A percentile compares a stretch with the other conserved stretches of the same genome.
phyloP scores from a whole-genome alignment of 768 basidiomycete genomes.

The Artomyces pyxidatus region DNA sequence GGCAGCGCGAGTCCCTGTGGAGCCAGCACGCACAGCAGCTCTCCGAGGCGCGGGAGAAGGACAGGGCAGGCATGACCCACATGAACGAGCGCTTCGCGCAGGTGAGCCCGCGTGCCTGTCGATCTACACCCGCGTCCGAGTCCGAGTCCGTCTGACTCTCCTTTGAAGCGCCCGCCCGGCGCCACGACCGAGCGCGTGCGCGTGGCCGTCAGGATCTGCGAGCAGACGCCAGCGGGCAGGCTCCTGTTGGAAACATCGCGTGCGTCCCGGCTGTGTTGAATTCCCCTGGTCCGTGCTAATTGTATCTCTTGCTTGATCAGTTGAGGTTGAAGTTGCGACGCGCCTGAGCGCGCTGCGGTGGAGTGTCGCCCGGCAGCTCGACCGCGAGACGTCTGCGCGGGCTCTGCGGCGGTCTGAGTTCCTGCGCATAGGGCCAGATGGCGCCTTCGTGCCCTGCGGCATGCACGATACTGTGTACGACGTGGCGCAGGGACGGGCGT shows the following conservation, averaged over 20 bases:
- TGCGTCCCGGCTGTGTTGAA: too few species aligned
- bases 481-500: neutral
- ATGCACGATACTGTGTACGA: neutral
- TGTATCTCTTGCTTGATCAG: neutral
- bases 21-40: neutral
- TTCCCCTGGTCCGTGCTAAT: neutral
- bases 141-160: neutral
- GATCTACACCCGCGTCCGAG: neutral
- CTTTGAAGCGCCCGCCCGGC: neutral
- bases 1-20: neutral
- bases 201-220: neutral
- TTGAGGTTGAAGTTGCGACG: neutral
- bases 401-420: neutral
- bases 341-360: neutral
- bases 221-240: neutral
- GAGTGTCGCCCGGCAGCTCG: neutral
- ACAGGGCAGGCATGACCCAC: neutral
- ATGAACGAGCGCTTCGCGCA: neutral
- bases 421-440: neutral
- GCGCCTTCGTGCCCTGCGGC: neutral
- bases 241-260: neutral
- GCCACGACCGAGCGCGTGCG: neutral
- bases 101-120: neutral
- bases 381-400: neutral
- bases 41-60: neutral